Evolutionary conservation across 768 basidiomycete genomes (phyloP), one percentile per base, ranked within the genome.

Genomic region (Boletus tylopilopsis): DNA sequence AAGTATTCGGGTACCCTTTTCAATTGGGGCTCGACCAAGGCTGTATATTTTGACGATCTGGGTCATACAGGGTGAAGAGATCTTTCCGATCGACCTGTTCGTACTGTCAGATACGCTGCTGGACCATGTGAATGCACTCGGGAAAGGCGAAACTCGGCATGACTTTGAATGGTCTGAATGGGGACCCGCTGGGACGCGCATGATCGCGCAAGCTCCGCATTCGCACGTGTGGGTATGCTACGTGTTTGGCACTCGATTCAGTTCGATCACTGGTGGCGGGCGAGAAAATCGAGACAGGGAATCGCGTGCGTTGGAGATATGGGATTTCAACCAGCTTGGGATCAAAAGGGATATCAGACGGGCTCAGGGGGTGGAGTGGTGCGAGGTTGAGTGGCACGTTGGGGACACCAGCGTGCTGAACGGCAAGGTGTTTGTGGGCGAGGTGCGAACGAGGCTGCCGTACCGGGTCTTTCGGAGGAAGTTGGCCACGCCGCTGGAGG

Each of bases 171-270:
- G 81, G 81, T 54, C 68, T 2, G 67, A 68, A 22, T 84, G 82
- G 82, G 82, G 79, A 13, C 75, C 76, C 7, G 43, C 33, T 10
- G 73, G 71, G 4, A 75, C 76, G 9, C 75, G 80, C 23, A 60
- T 82, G 55, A 56, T 77, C 30, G 49, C 49, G 25, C 63, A 64
- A 7, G 62, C 64, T 32, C 71, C 64, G 19, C 68, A 64, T 30
- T 74, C 76, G 12, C 54, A 61, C 22, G 61, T 71, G n/a, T 84
- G 81, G 81, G 78, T 80, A 8, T 84, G 81, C 65, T 80, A 79
- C 55, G 74, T 81, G 18, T 73, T 72, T 55, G 81, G 80, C 19
- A 70, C 70, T 23, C 73, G 70, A 50, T 79, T 72, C 44, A 73
- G 71, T 52, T 70, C 52, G 39, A 68, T 55, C 33, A 27, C 30